Evolutionary conservation across 2,329 filamentous ascomycete genomes (phyloP).

Genomic region (Neoarthrinium moseri): DNA sequence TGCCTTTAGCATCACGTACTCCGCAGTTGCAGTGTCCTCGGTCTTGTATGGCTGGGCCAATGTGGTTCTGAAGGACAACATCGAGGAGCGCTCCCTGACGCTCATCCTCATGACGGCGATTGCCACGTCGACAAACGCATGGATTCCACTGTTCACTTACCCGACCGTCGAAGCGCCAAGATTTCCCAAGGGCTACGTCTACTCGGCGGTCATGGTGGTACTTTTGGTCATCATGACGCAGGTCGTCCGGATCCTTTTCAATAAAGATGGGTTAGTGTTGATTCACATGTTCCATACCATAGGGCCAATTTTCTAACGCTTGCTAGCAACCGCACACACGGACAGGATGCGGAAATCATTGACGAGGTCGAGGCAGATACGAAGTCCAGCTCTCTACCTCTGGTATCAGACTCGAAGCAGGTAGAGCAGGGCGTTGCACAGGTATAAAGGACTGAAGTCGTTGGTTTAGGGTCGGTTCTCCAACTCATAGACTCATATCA

Average conservation of each 20-base stretch:
- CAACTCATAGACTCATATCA: too few species aligned
- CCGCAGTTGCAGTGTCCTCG: constrained; percentile 49
- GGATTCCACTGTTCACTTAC: constrained; percentile 54
- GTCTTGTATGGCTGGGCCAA: constrained; percentile 58
- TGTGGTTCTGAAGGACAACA: constrained; percentile 42
- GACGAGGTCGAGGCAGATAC: too few species aligned
- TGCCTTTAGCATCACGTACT: constrained; percentile 48
- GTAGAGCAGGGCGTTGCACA: too few species aligned
- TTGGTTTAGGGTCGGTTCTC: too few species aligned
- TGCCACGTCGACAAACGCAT: constrained; percentile 54
- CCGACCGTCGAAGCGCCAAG: constrained; percentile 41
- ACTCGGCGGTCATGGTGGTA: constrained; percentile 6
- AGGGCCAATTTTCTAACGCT: too few species aligned
- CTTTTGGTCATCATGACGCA: constrained; percentile 6
- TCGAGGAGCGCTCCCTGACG: constrained; percentile 45
- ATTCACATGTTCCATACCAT: too few species aligned
- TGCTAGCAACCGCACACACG: too few species aligned
- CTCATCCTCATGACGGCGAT: constrained; percentile 51
- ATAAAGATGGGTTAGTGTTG: constrained; percentile 2
- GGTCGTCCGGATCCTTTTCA: constrained; percentile 3
- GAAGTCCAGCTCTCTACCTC: too few species aligned
- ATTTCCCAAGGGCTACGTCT: constrained; percentile 37
- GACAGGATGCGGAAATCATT: too few species aligned
- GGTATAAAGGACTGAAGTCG: too few species aligned
- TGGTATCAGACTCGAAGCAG: too few species aligned